Percentiles rank a stretch among this genome's conserved stretches.
Conservation (phyloP, 2,329 filamentous ascomycete species). For the Apiospora pterosperma region DNA sequence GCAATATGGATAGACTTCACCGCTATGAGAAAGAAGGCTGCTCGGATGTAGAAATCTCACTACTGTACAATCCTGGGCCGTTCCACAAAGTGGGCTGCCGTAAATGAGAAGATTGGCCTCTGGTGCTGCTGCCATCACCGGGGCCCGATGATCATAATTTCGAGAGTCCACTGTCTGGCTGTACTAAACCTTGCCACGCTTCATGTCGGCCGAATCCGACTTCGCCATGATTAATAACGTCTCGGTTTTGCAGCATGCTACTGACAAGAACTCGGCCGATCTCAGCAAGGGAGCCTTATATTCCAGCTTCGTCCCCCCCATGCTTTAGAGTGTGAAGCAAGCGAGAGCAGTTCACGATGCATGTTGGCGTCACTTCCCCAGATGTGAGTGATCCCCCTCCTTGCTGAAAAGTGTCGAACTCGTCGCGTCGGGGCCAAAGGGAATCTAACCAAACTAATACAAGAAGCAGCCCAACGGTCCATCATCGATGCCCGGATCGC, state of each 20-base stretch:
- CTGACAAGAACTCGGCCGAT: not conserved
- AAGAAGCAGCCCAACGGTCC: not conserved
- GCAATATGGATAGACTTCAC: no score
- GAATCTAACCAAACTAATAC: not conserved
- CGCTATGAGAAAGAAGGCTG: no score
- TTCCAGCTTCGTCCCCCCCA: not conserved
- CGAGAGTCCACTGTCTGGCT: not conserved
- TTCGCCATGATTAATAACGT: not conserved
- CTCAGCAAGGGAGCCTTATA: not conserved
- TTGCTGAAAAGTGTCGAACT: not conserved
- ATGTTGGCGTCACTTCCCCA: not conserved
- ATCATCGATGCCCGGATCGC: not conserved
- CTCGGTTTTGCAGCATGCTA: not conserved
- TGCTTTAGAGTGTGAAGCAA: not conserved
- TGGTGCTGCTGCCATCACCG: not conserved
- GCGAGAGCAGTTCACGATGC: not conserved
- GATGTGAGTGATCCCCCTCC: not conserved
- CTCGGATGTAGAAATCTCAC: no score
- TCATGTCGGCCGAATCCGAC: not conserved
- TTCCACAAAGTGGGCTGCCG: not conserved
- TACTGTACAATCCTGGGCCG: no score
- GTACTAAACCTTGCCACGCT: not conserved
- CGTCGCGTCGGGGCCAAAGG: no score
- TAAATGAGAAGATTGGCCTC: not conserved
- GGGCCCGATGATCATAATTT: conserved; percentile 2